Percentiles rank a stretch among this genome's conserved stretches.
Conservation (phyloP, 1,139 yeast genomes). For the Saccharomyces hybrid region DNA sequence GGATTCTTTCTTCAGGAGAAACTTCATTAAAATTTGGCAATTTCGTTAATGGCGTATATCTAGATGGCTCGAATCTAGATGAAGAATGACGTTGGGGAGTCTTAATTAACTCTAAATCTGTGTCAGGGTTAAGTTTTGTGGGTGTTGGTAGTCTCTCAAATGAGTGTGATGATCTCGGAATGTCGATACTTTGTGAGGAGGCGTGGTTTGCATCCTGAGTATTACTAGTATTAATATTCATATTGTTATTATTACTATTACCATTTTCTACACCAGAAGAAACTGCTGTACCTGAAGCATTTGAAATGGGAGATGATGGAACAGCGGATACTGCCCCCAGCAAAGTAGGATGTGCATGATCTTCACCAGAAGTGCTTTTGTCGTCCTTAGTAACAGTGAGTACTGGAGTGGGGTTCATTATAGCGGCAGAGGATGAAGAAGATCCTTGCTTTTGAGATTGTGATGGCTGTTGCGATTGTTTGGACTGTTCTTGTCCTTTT, state of each 20-base stretch:
- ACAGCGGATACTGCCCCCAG: slow-evolving; percentile 23
- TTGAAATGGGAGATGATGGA: slow-evolving; percentile 13
- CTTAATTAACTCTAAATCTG: slow-evolving; percentile 50
- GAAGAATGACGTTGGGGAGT: slow-evolving; percentile 92
- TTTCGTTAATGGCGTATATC: slow-evolving; percentile 66
- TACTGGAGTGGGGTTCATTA: slow-evolving; percentile 3
- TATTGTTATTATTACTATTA: slow-evolving; percentile 2
- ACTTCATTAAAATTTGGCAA: slow-evolving; percentile 89
- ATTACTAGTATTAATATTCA: background rate
- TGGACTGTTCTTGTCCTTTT: slow-evolving; percentile 6
- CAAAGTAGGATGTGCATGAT: slow-evolving; percentile 21
- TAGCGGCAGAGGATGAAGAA: background rate
- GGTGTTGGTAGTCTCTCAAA: slow-evolving; percentile 40
- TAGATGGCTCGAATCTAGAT: slow-evolving; percentile 79
- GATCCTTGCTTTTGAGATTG: slow-evolving; percentile 5
- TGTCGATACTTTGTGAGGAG: slow-evolving; percentile 31
- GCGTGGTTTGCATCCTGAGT: slow-evolving; percentile 9
- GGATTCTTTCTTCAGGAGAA: slow-evolving; percentile 73
- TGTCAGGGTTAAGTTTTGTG: slow-evolving; percentile 36
- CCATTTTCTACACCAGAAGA: slow-evolving; percentile 5
- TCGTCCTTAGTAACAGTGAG: slow-evolving; percentile 5
- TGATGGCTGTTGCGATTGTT: slow-evolving; percentile 9
- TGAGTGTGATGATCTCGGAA: slow-evolving; percentile 40
- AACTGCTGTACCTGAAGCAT: slow-evolving; percentile 12
- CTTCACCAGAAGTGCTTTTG: background rate